Percentiles rank a stretch among this genome's conserved stretches.
These are phyloP conservation scores for Dactylonectria estremocensis DNA, from an alignment of 2,329 filamentous ascomycete genomes.

Conservation along the genomic window DNA sequence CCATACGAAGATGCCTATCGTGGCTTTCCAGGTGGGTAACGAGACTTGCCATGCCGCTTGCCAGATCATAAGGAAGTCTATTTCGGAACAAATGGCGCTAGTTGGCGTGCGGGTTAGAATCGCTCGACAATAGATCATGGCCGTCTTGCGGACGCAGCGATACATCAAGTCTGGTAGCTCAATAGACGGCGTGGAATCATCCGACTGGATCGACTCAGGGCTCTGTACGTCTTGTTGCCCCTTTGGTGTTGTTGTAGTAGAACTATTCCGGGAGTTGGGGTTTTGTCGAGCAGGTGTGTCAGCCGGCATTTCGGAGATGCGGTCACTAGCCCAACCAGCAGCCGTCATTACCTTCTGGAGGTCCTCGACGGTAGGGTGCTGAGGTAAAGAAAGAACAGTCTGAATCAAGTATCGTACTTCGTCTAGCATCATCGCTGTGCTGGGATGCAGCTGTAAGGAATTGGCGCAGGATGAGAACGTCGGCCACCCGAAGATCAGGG, in stretches of 20 bases:
- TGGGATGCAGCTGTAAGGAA: slow-evolving; percentile 60
- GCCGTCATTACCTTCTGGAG: slow-evolving; percentile 57
- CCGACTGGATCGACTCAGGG: slow-evolving; percentile 33
- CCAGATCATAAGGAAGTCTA: slow-evolving; percentile 63
- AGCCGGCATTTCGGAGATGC: slow-evolving; percentile 55
- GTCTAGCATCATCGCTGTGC: slow-evolving; percentile 66
- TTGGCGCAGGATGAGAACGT: slow-evolving; percentile 60
- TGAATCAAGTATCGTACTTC: slow-evolving; percentile 65
- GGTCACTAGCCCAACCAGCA: slow-evolving; percentile 58
- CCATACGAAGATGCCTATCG: slow-evolving; percentile 67
- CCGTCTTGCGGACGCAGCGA: slow-evolving; percentile 61
- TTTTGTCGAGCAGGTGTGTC: slow-evolving; percentile 39
- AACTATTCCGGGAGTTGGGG: slow-evolving; percentile 34
- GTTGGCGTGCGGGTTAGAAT: slow-evolving; percentile 61
- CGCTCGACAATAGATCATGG: slow-evolving; percentile 64
- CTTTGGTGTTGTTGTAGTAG: slow-evolving; percentile 30
- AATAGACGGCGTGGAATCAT: slow-evolving; percentile 36
- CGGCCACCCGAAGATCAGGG: slow-evolving; percentile 60
- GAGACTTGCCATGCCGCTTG: slow-evolving; percentile 63
- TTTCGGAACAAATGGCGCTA: slow-evolving; percentile 55
- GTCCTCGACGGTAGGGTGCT: slow-evolving; percentile 53
- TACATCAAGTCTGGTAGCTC: slow-evolving; percentile 62
- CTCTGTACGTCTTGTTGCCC: slow-evolving; percentile 28
- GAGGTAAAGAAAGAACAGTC: slow-evolving; percentile 58
- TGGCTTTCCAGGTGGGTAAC: slow-evolving; percentile 61